Conservation (phyloP, 202 grass and related monocot genomes). For the Dendrocalamus latiflorus region DNA sequence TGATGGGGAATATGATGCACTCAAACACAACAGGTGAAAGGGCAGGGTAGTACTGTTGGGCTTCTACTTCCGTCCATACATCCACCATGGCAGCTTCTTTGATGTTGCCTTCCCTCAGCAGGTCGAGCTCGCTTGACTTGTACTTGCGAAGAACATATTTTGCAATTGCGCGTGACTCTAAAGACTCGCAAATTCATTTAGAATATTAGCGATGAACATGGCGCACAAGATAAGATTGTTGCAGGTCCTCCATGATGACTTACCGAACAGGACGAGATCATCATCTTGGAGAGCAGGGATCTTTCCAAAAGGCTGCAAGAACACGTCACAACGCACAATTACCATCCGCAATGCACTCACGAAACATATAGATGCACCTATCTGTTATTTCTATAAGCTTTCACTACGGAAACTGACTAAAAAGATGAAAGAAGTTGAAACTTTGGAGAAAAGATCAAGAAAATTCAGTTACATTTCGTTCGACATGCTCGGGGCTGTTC, state of each 20-base stretch:
- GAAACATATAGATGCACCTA: too few species aligned
- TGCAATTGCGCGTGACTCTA: slow-evolving; percentile 30
- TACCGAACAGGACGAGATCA: not conserved
- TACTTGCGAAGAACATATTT: slow-evolving; percentile 36
- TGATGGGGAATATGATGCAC: slow-evolving; percentile 5
- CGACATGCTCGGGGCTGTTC: too few species aligned
- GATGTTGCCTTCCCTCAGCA: slow-evolving; percentile 10
- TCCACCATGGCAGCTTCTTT: not conserved
- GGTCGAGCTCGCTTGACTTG: not conserved
- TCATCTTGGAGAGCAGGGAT: slow-evolving; percentile 20
- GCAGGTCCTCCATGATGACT: too few species aligned
- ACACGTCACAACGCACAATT: not conserved
- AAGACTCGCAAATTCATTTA: too few species aligned
- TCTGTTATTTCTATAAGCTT: too few species aligned
- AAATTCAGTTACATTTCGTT: slow-evolving; percentile 32
- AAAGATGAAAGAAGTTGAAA: too few species aligned
- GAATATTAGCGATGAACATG: too few species aligned
- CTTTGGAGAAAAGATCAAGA: too few species aligned
- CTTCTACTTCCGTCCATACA: slow-evolving; percentile 16
- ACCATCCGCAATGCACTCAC: too few species aligned
- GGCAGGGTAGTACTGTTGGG: slow-evolving; percentile 26
- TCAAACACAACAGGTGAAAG: slow-evolving; percentile 16
- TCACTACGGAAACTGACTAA: not conserved
- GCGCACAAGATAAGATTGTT: too few species aligned
- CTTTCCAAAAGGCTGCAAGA: slow-evolving; percentile 41